Percentiles rank a stretch among this genome's conserved stretches.
phyloP scores from a whole-genome alignment of 306 rosid genomes.

The Luffa acutangula region DNA sequence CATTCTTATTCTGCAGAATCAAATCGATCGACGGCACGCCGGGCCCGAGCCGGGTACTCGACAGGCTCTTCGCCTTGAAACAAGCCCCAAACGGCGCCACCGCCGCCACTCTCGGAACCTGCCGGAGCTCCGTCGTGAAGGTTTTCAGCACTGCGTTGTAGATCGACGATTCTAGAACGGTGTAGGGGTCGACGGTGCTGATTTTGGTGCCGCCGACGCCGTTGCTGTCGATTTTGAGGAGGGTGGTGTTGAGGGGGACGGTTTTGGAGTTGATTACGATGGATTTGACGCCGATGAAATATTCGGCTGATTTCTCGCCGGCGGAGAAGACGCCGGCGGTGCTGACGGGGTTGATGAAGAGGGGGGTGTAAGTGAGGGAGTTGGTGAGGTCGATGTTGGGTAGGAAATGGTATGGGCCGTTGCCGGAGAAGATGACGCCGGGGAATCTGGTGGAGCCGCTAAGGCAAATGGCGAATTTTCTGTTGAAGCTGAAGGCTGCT shows the following conservation, averaged over 20 bases:
- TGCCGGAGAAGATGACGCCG: conserved; percentile 18
- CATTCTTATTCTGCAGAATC: conserved; percentile 34
- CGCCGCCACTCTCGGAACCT: conserved; percentile 17
- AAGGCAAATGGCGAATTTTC: conserved; percentile 56
- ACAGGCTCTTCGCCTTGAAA: conserved; percentile 13
- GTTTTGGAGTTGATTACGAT: conserved; percentile 25
- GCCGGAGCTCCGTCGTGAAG: conserved; percentile 15
- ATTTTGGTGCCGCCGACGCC: conserved; percentile 67
- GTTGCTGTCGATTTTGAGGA: conserved; percentile 25
- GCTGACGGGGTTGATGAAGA: conserved; percentile 34
- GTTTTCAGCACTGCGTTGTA: conserved; percentile 30
- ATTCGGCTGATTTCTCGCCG: conserved; percentile 38
- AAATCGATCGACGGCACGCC: conserved; percentile 32
- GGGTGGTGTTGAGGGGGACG: conserved; percentile 24
- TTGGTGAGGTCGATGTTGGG: conserved; percentile 11
- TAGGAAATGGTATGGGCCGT: conserved; percentile 10
- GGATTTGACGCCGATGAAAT: conserved; percentile 43
- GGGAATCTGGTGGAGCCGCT: conserved; percentile 11
- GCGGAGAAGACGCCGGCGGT: conserved; percentile 2
- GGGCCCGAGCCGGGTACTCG: conserved; percentile 24
- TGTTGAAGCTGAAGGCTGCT: conserved; percentile 24
- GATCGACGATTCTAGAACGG: conserved; percentile 36
- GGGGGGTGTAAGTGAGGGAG: conserved; percentile 34
- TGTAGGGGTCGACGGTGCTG: conserved; percentile 45
- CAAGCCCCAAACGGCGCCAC: conserved; percentile 49